A percentile compares a stretch with the other conserved stretches of the same genome.
These are phyloP conservation scores for Sisymbrium irio DNA, from an alignment of 345 rosid genomes.

Conservation along the genomic window DNA sequence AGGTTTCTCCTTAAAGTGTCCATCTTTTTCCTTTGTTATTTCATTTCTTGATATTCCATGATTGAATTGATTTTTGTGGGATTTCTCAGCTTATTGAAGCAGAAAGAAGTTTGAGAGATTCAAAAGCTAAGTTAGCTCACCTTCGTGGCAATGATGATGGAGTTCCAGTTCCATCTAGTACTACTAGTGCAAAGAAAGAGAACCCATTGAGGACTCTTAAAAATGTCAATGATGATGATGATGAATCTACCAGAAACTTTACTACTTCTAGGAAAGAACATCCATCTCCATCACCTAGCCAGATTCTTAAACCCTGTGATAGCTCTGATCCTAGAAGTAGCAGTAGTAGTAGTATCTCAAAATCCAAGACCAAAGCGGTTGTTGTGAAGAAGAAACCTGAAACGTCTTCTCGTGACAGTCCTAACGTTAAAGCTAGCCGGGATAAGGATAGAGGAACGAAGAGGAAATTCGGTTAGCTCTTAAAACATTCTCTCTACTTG, in stretches of 20 bases:
- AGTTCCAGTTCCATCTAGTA: slow-evolving; percentile 23
- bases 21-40: background rate
- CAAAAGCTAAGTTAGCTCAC: slow-evolving; percentile 56
- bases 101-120: slow-evolving; percentile 54
- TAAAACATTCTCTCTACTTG: background rate
- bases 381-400: slow-evolving; percentile 44
- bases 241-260: slow-evolving; percentile 31
- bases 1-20: slow-evolving; percentile 41
- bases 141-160: slow-evolving; percentile 43
- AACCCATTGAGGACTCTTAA: slow-evolving; percentile 34
- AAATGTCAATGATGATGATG: slow-evolving; percentile 28
- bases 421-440: slow-evolving; percentile 31
- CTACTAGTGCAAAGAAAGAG: slow-evolving; percentile 39
- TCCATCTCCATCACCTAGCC: slow-evolving; percentile 34
- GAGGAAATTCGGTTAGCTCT: slow-evolving; percentile 63
- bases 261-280: slow-evolving; percentile 8
- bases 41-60: background rate
- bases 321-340: slow-evolving; percentile 33
- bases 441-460: slow-evolving; percentile 56
- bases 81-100: slow-evolving; percentile 60
- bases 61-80: background rate
- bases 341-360: background rate
- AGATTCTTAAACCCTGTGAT: slow-evolving; percentile 52
- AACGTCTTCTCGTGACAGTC: slow-evolving; percentile 32
- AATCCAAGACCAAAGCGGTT: slow-evolving; percentile 33